Percentiles rank a stretch among this genome's conserved stretches.
Conservation (phyloP, 257 asterid species). For the Solanum clarkiae region DNA sequence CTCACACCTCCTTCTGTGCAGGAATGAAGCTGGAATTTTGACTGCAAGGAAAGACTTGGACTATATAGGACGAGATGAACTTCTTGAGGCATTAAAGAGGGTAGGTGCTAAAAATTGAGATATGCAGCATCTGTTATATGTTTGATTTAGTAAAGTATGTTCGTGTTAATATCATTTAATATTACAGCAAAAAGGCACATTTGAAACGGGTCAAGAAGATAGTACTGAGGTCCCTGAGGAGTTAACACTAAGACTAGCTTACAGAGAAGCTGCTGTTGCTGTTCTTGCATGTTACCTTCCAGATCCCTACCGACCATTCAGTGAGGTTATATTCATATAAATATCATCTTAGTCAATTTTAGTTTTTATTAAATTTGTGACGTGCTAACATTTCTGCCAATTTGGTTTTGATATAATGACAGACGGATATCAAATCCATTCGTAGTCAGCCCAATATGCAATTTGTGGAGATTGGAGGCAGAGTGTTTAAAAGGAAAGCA, state of each 20-base stretch:
- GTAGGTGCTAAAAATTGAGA: slow-evolving; percentile 30
- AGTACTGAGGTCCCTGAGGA: slow-evolving; percentile 87
- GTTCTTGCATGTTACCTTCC: slow-evolving; percentile 87
- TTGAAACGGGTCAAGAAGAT: slow-evolving; percentile 99
- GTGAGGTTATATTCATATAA: slow-evolving; percentile 32
- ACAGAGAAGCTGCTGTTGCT: slow-evolving; percentile 97
- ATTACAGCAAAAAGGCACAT: slow-evolving; percentile 95
- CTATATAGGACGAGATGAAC: slow-evolving; percentile 84
- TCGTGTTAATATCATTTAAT: slow-evolving; percentile 6
- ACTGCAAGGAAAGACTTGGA: slow-evolving; percentile 88
- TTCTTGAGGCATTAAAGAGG: slow-evolving; percentile 94
- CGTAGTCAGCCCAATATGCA: slow-evolving; percentile 78
- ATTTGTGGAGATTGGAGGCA: slow-evolving; percentile 53
- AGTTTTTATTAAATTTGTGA: neutral
- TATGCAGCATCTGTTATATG: neutral
- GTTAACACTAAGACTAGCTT: slow-evolving; percentile 84
- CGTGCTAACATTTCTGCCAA: neutral
- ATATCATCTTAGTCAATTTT: slow-evolving; percentile 1
- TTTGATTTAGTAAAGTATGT: neutral
- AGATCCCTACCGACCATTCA: slow-evolving; percentile 65
- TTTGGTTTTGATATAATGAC: slow-evolving; percentile 13
- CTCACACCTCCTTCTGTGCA: slow-evolving; percentile 31
- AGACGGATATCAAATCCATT: slow-evolving; percentile 88
- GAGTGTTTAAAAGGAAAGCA: slow-evolving; percentile 66
- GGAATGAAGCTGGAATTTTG: slow-evolving; percentile 98